phyloP scores from a whole-genome alignment of 2,329 filamentous ascomycete species.

The Penicillium psychrosexuale region DNA sequence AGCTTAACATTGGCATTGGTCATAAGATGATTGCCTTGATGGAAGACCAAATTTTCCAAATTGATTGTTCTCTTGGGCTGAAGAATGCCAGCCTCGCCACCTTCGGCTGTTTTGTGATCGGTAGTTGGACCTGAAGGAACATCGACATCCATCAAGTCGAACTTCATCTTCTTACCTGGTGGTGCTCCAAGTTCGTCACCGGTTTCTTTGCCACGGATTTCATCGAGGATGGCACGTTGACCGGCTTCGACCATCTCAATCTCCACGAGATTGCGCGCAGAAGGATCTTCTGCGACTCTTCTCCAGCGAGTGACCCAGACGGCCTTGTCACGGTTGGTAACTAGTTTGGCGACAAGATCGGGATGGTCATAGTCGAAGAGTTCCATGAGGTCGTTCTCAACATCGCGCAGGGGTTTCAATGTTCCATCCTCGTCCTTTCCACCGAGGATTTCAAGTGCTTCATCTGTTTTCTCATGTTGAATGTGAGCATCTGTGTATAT shows the following conservation, averaged over 20 bases:
- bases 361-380: slow-evolving; percentile 97
- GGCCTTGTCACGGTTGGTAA: slow-evolving; percentile 88
- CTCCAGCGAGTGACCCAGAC: slow-evolving; percentile 92
- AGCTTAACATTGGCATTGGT: slow-evolving; percentile 96
- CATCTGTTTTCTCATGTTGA: slow-evolving; percentile 86
- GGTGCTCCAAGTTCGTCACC: slow-evolving; percentile 57
- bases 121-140: slow-evolving; percentile 58
- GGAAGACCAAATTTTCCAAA: slow-evolving; percentile 91
- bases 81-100: slow-evolving; percentile 72
- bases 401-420: slow-evolving; percentile 82
- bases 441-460: slow-evolving; percentile 77
- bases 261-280: slow-evolving; percentile 72
- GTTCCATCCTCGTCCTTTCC: slow-evolving; percentile 71
- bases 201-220: slow-evolving; percentile 69
- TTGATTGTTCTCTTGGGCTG: slow-evolving; percentile 87
- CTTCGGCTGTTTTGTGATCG: slow-evolving; percentile 58
- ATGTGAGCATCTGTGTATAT: slow-evolving; percentile 88
- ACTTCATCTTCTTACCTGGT: slow-evolving; percentile 77
- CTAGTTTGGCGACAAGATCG: slow-evolving; percentile 84
- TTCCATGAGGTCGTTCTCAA: slow-evolving; percentile 98
- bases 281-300: slow-evolving; percentile 72
- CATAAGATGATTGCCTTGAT: slow-evolving; percentile 98
- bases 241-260: slow-evolving; percentile 89
- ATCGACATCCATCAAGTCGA: slow-evolving; percentile 82
- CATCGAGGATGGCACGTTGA: slow-evolving; percentile 79